Conservation (phyloP, 106 monocot genomes). For the Narthecium ossifragum region DNA sequence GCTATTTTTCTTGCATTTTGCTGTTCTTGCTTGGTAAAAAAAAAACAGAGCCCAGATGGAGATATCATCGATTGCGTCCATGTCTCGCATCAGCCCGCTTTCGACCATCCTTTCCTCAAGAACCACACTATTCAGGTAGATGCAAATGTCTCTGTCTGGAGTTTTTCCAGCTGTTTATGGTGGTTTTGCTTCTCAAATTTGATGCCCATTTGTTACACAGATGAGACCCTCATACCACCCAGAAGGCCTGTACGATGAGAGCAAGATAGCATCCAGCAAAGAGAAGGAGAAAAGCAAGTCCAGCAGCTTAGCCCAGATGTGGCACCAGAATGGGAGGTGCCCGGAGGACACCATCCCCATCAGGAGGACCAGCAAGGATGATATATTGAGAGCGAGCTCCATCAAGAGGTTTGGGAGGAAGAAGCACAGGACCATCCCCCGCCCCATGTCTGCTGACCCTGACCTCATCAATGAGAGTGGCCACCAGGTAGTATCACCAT, state of each 20-base stretch:
- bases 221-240: slow-evolving; percentile 78
- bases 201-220: slow-evolving; percentile 18
- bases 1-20: not conserved
- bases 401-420: slow-evolving; percentile 72
- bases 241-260: slow-evolving; percentile 38
- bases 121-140: slow-evolving; percentile 66
- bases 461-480: slow-evolving; percentile 66
- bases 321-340: slow-evolving; percentile 74
- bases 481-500: slow-evolving; percentile 49
- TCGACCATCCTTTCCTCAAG: slow-evolving; percentile 56
- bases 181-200: not conserved
- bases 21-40: not conserved
- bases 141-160: not conserved
- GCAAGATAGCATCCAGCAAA: slow-evolving; percentile 25
- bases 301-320: slow-evolving; percentile 52
- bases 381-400: slow-evolving; percentile 67
- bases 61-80: slow-evolving; percentile 69
- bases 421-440: slow-evolving; percentile 41
- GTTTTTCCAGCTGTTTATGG: not conserved
- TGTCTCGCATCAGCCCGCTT: slow-evolving; percentile 43
- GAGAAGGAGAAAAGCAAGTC: slow-evolving; percentile 7
- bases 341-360: slow-evolving; percentile 86
- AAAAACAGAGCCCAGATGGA: slow-evolving; percentile 62
- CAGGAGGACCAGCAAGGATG: slow-evolving; percentile 69
- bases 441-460: slow-evolving; percentile 50